Evolutionary conservation across 768 basidiomycete species (phyloP).

Genomic region (Kwoniella dejecticola): DNA sequence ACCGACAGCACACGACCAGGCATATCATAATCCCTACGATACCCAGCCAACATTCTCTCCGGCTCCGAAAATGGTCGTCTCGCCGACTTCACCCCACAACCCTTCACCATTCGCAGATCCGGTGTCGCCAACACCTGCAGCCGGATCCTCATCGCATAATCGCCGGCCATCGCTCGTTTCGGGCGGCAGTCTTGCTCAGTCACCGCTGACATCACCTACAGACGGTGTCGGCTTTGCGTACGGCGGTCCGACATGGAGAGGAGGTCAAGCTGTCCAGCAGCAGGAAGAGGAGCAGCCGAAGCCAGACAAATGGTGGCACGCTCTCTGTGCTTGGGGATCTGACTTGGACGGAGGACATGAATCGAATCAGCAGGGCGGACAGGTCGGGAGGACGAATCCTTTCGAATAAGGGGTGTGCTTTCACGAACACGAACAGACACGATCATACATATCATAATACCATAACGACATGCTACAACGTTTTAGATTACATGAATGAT

Average conservation of each 20-base stretch:
- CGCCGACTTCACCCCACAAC: constrained; percentile 22
- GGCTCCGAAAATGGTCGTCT: constrained; percentile 34
- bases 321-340: constrained; percentile 53
- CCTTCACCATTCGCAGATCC: constrained; percentile 44
- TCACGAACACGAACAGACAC: constrained; percentile 1
- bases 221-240: constrained; percentile 27
- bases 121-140: neutral
- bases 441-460: neutral
- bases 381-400: constrained; percentile 54
- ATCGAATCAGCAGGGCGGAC: constrained; percentile 37
- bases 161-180: constrained; percentile 21
- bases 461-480: neutral
- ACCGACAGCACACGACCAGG: constrained; percentile 6
- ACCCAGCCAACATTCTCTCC: constrained; percentile 27
- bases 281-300: constrained; percentile 15
- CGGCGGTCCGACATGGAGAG: constrained; percentile 43
- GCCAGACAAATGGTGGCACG: constrained; percentile 55
- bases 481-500: neutral
- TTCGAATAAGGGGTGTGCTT: constrained; percentile 52
- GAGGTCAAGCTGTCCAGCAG: constrained; percentile 32
- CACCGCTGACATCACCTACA: constrained; percentile 23
- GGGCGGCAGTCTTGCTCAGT: constrained; percentile 8
- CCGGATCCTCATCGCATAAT: constrained; percentile 10
- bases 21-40: constrained; percentile 35
- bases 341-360: constrained; percentile 52